Conservation (phyloP, 768 basidiomycete species). For the Amanita subjunquillea region DNA sequence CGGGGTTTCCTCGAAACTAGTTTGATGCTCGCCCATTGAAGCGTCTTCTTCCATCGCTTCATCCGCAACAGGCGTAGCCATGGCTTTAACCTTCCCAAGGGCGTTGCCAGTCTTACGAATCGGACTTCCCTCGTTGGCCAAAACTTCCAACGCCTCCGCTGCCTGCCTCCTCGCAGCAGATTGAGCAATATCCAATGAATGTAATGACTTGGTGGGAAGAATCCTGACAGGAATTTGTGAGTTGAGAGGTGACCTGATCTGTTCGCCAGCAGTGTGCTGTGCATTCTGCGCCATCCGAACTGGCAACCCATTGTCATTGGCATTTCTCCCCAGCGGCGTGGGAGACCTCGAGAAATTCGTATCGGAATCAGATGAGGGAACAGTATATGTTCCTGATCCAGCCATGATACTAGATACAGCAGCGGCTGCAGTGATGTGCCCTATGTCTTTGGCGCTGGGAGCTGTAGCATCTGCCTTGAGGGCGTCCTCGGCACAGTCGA, state of each 20-base stretch:
- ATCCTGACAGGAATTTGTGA: neutral
- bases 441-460: constrained; percentile 16
- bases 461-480: constrained; percentile 17
- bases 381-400: constrained; percentile 17
- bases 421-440: constrained; percentile 23
- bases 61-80: neutral
- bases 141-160: constrained; percentile 1
- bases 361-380: neutral
- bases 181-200: neutral
- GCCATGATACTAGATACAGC: constrained; percentile 42
- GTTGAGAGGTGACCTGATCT: neutral
- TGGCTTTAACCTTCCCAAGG: neutral
- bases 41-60: constrained; percentile 2
- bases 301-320: neutral
- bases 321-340: neutral
- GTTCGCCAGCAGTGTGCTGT: neutral
- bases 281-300: neutral
- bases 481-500: neutral
- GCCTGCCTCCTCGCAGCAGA: constrained; percentile 2
- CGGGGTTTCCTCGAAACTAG: neutral
- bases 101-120: neutral
- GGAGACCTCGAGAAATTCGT: neutral
- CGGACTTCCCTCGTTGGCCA: constrained; percentile 1
- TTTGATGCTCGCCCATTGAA: neutral
- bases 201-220: neutral